phyloP scores from a whole-genome alignment of 495 filamentous ascomycete species.

The Hyaloscypha bicolor region DNA sequence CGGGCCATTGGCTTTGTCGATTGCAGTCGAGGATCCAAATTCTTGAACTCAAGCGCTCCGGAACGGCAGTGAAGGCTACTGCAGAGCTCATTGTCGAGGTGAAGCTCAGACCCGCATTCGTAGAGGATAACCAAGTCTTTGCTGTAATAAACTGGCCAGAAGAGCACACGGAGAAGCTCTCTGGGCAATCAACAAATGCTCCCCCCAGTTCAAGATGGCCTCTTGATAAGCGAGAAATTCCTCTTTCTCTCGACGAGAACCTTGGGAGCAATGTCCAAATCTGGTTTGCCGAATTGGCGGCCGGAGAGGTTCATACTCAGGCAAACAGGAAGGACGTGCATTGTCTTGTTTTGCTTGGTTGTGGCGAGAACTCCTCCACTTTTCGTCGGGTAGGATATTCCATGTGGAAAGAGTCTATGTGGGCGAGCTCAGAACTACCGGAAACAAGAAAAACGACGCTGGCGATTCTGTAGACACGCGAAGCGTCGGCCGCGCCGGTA shows the following conservation, averaged over 20 bases:
- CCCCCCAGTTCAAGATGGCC: background rate
- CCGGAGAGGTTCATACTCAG: slow-evolving; percentile 3
- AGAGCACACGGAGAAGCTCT: background rate
- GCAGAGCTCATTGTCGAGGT: slow-evolving; percentile 2
- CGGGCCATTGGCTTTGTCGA: background rate
- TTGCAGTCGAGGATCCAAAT: slow-evolving; percentile 4
- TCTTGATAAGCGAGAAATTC: slow-evolving; percentile 2
- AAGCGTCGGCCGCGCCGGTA: background rate
- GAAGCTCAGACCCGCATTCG: slow-evolving; percentile 1
- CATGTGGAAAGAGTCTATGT: slow-evolving; percentile 1
- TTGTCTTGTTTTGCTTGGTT: slow-evolving; percentile 9
- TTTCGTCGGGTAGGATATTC: slow-evolving; percentile 14
- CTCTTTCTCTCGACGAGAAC: slow-evolving; percentile 7
- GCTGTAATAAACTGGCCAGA: slow-evolving; percentile 5
- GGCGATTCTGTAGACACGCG: slow-evolving; percentile 5
- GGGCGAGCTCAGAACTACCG: slow-evolving; percentile 7
- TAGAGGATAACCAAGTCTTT: background rate
- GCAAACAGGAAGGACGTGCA: slow-evolving; percentile 3
- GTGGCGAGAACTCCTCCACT: background rate
- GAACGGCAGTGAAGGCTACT: slow-evolving; percentile 4
- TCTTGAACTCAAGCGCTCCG: slow-evolving; percentile 1
- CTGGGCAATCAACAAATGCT: background rate
- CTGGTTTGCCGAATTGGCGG: slow-evolving; percentile 9
- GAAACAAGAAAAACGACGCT: slow-evolving; percentile 12
- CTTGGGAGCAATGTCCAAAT: slow-evolving; percentile 1